Evolutionary conservation across 352 stramenopile species (phyloP).

Genomic region (Albugo candida): DNA sequence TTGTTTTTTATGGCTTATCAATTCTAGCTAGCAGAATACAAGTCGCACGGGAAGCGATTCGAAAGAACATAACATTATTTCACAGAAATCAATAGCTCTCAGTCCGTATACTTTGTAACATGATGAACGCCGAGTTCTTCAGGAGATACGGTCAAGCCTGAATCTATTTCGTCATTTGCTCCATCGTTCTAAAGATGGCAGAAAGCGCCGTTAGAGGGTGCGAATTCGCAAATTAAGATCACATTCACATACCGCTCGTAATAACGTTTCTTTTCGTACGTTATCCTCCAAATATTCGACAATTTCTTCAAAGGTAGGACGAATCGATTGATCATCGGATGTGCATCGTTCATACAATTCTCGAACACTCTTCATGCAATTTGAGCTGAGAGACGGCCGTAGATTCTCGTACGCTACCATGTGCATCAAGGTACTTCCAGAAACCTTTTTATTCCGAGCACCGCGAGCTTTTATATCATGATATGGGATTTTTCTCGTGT

Average conservation of each 20-base stretch:
- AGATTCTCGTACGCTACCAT: slow-evolving; percentile 81
- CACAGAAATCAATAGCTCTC: slow-evolving; percentile 1
- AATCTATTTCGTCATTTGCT: slow-evolving; percentile 20
- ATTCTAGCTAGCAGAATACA: no score
- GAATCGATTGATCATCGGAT: slow-evolving; percentile 42
- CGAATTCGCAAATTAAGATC: slow-evolving; percentile 4
- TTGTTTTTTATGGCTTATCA: no score
- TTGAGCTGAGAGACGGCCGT: slow-evolving; percentile 59
- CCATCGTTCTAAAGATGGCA: slow-evolving; percentile 11
- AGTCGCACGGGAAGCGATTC: no score
- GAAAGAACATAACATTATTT: no score
- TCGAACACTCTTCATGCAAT: slow-evolving; percentile 65
- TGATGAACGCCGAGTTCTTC: slow-evolving; percentile 71
- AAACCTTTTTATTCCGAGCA: slow-evolving; percentile 69
- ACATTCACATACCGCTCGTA: slow-evolving; percentile 34
- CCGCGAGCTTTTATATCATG: slow-evolving; percentile 73
- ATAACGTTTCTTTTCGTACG: slow-evolving; percentile 68
- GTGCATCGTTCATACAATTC: slow-evolving; percentile 69
- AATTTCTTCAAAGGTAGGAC: slow-evolving; percentile 74
- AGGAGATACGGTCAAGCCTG: slow-evolving; percentile 27
- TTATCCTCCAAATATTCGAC: slow-evolving; percentile 71
- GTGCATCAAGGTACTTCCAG: slow-evolving; percentile 72
- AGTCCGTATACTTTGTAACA: slow-evolving; percentile 67
- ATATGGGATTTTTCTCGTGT: slow-evolving; percentile 77
- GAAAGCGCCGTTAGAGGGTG: neutral